These are phyloP conservation scores for Primulina tabacum DNA, from an alignment of 257 asterid genomes.

Conservation along the genomic window DNA sequence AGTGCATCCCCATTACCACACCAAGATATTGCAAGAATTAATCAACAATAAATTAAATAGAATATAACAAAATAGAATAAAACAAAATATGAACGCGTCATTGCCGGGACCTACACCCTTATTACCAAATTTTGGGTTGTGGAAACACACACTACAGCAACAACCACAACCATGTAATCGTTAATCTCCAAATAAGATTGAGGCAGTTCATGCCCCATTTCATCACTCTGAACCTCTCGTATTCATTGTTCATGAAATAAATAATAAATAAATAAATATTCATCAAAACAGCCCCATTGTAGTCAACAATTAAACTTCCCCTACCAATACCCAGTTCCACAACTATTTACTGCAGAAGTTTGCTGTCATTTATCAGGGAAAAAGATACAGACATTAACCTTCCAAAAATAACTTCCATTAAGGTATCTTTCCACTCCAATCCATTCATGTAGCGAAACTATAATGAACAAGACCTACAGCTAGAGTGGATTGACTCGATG, in stretches of 20 bases:
- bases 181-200: slow-evolving; percentile 35
- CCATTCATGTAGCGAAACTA: slow-evolving; percentile 5
- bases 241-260: slow-evolving; percentile 33
- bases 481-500: slow-evolving; percentile 9
- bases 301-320: neutral
- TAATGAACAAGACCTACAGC: neutral
- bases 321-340: slow-evolving; percentile 14
- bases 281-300: slow-evolving; percentile 22
- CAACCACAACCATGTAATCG: slow-evolving; percentile 48
- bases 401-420: neutral
- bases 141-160: slow-evolving; percentile 48
- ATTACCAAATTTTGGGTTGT: slow-evolving; percentile 47
- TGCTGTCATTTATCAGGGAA: neutral
- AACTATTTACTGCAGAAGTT: neutral
- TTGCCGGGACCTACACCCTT: slow-evolving; percentile 41
- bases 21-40: slow-evolving; percentile 14
- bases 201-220: slow-evolving; percentile 47
- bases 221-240: slow-evolving; percentile 34
- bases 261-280: slow-evolving; percentile 23
- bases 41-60: neutral
- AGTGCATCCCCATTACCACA: slow-evolving; percentile 27
- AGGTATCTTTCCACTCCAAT: neutral
- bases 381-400: neutral
- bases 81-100: slow-evolving; percentile 26
- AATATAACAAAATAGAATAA: slow-evolving; percentile 14